These are phyloP conservation scores for Lippia alba DNA, from an alignment of 305 asterid genomes.

Conservation along the genomic window DNA sequence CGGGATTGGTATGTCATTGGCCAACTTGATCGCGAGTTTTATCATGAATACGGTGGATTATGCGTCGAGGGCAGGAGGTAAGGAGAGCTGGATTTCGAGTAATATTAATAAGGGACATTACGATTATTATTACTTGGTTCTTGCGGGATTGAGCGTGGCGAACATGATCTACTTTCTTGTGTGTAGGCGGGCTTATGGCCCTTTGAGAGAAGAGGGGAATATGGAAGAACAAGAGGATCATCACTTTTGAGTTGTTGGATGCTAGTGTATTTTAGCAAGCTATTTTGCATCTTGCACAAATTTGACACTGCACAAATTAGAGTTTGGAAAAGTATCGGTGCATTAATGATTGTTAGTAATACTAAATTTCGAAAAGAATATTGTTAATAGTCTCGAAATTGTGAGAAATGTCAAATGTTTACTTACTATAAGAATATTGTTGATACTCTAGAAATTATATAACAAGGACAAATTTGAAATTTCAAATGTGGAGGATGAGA, in stretches of 20 bases:
- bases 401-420: too few species aligned
- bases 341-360: too few species aligned
- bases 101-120: slow-evolving; percentile 65
- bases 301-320: too few species aligned
- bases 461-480: too few species aligned
- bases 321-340: too few species aligned
- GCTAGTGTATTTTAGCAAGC: too few species aligned
- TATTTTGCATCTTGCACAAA: too few species aligned
- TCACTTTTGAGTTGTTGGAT: slow-evolving; percentile 22
- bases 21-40: slow-evolving; percentile 56
- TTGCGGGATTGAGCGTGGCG: slow-evolving; percentile 56
- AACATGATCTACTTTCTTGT: slow-evolving; percentile 57
- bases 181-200: slow-evolving; percentile 60
- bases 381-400: too few species aligned
- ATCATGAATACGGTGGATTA: slow-evolving; percentile 48
- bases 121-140: slow-evolving; percentile 68
- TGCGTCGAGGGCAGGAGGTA: slow-evolving; percentile 46
- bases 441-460: too few species aligned
- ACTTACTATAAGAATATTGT: too few species aligned
- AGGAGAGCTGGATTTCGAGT: slow-evolving; percentile 62
- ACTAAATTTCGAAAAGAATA: too few species aligned
- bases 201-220: slow-evolving; percentile 39
- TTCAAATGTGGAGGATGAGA: too few species aligned
- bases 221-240: slow-evolving; percentile 26
- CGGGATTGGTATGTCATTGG: slow-evolving; percentile 52